Evolutionary conservation across 495 filamentous ascomycete species (phyloP), one percentile per base, ranked within the genome.

Genomic region (Rhypophila decipiens): DNA sequence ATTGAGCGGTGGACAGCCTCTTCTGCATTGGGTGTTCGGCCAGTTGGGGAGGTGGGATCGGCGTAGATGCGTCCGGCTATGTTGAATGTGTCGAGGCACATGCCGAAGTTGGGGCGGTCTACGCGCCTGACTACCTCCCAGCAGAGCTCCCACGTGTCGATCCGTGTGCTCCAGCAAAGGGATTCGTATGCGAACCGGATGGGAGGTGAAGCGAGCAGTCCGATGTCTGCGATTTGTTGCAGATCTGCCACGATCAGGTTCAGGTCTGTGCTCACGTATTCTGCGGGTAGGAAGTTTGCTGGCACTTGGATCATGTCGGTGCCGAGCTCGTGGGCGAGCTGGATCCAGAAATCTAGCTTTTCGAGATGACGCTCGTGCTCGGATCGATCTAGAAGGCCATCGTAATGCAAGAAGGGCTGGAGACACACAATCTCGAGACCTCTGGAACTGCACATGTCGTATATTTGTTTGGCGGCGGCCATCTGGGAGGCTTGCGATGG

Each of bases 81-180:
- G 66, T 93, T 88, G 64, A 86, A 93, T 0, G 84, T 87, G 66
- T 90, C 87, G 13, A 90, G 72, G 64, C 85, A 89, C 44, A 87
- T 67, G 9, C 86, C 87, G 52, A 90, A 87, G 64, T 90, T 90
- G 13, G 74, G 70, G 3, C 85, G 66, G 58, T 88, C 64, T 33
- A 89, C 85, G 15, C 59, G 63, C 41, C 70, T 56, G 0, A 88
- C 80, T n/a, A 90, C 64, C 21, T 83, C 74, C 80, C 83, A 93
- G 46, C 74, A 78, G 24, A 67, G 66, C 57, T 90, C 84, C 87
- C 86, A 85, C 1, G 74, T 81, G 58, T 88, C 73, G 50, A 83
- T 65, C 53, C 81, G 77, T 11, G 85, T 87, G 23, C 80, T 85
- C 83, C 84, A 93, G 56, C 77, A 80, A 11, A 90, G 74, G 43